Evolutionary conservation across 176 grass and related monocot genomes (phyloP).

Genomic region (Calamus simplicifolius): DNA sequence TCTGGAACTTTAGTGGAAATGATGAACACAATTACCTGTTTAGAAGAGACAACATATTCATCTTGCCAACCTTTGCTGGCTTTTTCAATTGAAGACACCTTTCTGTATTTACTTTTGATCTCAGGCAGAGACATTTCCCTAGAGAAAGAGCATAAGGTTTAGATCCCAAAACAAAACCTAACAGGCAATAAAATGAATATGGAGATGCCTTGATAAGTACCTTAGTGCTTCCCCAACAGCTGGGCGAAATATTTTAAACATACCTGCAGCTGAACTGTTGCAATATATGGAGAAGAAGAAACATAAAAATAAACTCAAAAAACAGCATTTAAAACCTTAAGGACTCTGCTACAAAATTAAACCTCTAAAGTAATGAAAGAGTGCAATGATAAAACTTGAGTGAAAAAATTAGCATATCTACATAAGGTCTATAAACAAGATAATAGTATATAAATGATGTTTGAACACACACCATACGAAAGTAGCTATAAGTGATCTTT

Average conservation of each 20-base stretch:
- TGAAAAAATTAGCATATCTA: too few species aligned
- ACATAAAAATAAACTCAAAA: conserved; percentile 4
- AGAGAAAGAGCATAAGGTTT: not conserved
- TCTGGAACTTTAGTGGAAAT: not conserved
- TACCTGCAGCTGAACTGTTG: conserved; percentile 67
- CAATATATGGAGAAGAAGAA: conserved; percentile 5
- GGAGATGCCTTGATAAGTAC: conserved; percentile 37
- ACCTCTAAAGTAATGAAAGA: too few species aligned
- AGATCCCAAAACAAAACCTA: not conserved
- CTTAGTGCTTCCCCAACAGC: conserved; percentile 83
- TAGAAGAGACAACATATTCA: conserved; percentile 81
- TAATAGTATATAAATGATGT: too few species aligned
- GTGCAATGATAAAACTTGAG: too few species aligned
- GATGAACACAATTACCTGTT: conserved; percentile 44
- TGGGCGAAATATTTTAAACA: conserved; percentile 77
- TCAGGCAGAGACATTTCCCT: conserved; percentile 82
- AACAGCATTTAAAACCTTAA: too few species aligned
- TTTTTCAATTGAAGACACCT: conserved; percentile 74
- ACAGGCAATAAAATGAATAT: conserved; percentile 1
- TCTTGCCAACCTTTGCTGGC: conserved; percentile 76
- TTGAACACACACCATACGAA: too few species aligned
- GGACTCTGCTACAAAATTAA: too few species aligned
- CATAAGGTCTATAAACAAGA: too few species aligned
- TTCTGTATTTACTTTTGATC: conserved; percentile 91
- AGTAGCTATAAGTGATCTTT: too few species aligned